Base-by-base conservation (phyloP, 2,329 filamentous ascomycete genomes). In the Aspergillus ochraceus region DNA sequence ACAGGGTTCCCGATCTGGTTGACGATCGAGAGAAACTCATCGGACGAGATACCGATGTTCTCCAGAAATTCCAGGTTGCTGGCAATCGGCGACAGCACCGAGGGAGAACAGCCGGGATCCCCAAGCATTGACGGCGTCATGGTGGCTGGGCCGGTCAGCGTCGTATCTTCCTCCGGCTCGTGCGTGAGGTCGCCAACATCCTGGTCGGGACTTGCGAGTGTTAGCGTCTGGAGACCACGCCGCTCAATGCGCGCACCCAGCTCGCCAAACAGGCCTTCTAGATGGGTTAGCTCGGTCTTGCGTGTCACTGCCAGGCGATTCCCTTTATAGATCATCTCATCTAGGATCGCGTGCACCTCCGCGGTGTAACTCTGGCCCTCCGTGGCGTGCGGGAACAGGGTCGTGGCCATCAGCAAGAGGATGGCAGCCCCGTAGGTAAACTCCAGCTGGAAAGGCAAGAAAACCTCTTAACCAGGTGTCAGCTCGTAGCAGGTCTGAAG, bases 361-460 rank as follows among this genome's bases (percentile, higher is more conserved):
- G 60, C 1, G 60, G 60, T 12, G 56, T 64, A 52, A 12, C 58
- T 45, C 12, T 73, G 68, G 11, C 66, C 63, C 20, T 73, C 71
- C 0, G 64, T 64, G 0, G 70, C 63, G 61, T 67, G 0, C 1
- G 75, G 75, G 58, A 78, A 78, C 1, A 78, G 61, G 0, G 71
- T 64, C 2, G 70, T 74, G 29, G 76, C 75, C 69, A 79, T 78
- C 14, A 67, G 68, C 0, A 78, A 62, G 54, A 77, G 72, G 0
- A 79, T 59, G 0, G 74, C 74, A 0, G 76, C 74, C 0, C 66
- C 71, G 49, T 73, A 77, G 0, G 70, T 70, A 20, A 77, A 77
- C 46, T 79, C 76, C 2, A 78, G 66, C 29, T 79, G 74, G 47
- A 74, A 79, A 0, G 74, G 74, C 0, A 78, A 63, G 20, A 77